A percentile compares a stretch with the other conserved stretches of the same genome.
phyloP scores from a whole-genome alignment of 2,329 filamentous ascomycete genomes.

The Orbilia brochopaga region DNA sequence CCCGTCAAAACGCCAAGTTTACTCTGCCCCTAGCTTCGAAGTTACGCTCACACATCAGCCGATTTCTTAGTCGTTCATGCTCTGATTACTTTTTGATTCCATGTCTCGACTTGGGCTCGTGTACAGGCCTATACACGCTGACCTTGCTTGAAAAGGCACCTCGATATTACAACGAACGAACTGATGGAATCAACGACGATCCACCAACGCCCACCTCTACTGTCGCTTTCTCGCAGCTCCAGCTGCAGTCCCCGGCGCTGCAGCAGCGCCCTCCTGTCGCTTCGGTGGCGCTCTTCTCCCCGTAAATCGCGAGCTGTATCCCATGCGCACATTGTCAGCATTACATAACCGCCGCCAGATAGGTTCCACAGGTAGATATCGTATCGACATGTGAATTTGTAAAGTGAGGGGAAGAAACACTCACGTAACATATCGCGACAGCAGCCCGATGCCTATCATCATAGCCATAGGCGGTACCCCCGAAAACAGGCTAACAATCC shows the following conservation, averaged over 20 bases:
- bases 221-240: conserved; percentile 25
- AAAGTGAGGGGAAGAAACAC: conserved; percentile 1
- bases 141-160: too few species aligned
- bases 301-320: conserved; percentile 20
- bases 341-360: too few species aligned
- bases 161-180: too few species aligned
- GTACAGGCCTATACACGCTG: neutral
- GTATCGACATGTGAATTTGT: neutral
- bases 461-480: conserved; percentile 43
- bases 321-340: neutral
- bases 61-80: too few species aligned
- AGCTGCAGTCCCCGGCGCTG: neutral
- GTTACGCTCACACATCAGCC: too few species aligned
- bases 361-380: too few species aligned
- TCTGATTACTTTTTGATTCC: too few species aligned
- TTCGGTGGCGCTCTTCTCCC: conserved; percentile 9
- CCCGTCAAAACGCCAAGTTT: too few species aligned
- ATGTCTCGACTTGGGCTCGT: too few species aligned
- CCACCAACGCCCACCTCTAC: neutral
- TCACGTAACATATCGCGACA: conserved; percentile 47
- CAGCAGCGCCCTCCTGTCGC: conserved; percentile 1
- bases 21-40: too few species aligned
- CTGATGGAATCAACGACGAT: neutral
- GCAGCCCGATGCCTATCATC: conserved; percentile 42
- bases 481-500: conserved; percentile 28